A percentile compares a stretch with the other conserved stretches of the same genome.
Conservation (phyloP, 257 asterid genomes). For the Solanum pinnatisectum region DNA sequence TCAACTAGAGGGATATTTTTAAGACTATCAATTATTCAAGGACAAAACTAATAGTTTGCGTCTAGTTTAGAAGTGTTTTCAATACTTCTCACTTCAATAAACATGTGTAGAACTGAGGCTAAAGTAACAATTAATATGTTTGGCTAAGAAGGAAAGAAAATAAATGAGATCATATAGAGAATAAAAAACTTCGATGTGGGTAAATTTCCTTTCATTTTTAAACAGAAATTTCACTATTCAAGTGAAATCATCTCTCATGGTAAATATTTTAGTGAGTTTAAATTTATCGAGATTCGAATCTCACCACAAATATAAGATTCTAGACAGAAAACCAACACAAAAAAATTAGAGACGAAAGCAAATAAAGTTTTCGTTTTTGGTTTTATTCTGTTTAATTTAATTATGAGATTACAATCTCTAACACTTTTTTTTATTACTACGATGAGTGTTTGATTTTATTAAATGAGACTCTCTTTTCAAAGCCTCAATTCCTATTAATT, state of each 20-base stretch:
- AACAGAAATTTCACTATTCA: rapidly evolving
- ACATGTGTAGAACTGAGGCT: neutral
- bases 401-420: neutral
- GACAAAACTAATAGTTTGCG: no score
- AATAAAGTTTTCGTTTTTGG: neutral
- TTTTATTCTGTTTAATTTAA: neutral
- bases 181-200: neutral
- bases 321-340: neutral
- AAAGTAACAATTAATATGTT: neutral
- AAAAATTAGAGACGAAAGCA: neutral
- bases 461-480: neutral
- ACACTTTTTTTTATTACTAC: neutral
- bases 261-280: neutral
- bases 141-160: neutral
- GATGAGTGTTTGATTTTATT: neutral
- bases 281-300: neutral
- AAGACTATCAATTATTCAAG: rapidly evolving
- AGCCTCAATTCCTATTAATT: neutral
- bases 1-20: rapidly evolving
- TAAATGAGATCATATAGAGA: neutral
- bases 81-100: neutral
- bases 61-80: no score
- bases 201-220: neutral
- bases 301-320: neutral
- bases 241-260: neutral